Evolutionary conservation across 495 filamentous ascomycete genomes (phyloP).

Genomic region (Aspergillus saccharolyticus): DNA sequence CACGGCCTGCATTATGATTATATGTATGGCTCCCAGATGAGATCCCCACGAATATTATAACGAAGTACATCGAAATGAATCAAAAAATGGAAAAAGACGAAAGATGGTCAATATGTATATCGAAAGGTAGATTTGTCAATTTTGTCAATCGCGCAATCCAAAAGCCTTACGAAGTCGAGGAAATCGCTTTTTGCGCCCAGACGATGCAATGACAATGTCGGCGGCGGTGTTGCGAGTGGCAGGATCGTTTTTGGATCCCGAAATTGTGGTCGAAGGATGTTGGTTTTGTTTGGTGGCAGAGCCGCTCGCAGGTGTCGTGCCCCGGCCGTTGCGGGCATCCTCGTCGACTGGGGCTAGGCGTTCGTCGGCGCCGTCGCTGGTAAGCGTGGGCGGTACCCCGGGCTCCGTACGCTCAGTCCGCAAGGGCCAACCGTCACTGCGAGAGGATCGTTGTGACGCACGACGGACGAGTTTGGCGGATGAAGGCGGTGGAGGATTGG

Average conservation of each 20-base stretch:
- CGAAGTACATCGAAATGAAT: constrained; percentile 5
- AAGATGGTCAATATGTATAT: constrained; percentile 2
- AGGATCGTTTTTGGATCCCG: not conserved
- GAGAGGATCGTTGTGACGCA: constrained; percentile 19
- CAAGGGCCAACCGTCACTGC: constrained; percentile 30
- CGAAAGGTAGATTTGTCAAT: not conserved
- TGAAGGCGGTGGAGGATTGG: constrained; percentile 10
- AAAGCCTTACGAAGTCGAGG: constrained; percentile 45
- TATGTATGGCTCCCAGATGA: not conserved
- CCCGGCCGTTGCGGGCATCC: constrained; percentile 9
- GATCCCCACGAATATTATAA: constrained; percentile 9
- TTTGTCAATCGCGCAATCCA: constrained; percentile 33
- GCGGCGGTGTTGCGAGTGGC: constrained; percentile 13
- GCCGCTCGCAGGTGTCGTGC: not conserved
- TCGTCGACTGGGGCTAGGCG: constrained; percentile 17
- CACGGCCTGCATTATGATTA: not conserved
- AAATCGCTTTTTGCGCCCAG: constrained; percentile 49
- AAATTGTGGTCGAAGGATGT: not conserved
- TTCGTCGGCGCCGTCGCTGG: constrained; percentile 5
- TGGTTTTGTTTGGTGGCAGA: constrained; percentile 1
- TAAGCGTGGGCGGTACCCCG: constrained; percentile 12
- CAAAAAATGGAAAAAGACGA: constrained; percentile 7
- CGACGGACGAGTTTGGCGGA: constrained; percentile 30
- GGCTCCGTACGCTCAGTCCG: constrained; percentile 11
- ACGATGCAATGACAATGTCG: constrained; percentile 34